phyloP scores from a whole-genome alignment of 192 early-diverging fungal genomes.

The Phlyctochytrium bullatum region DNA sequence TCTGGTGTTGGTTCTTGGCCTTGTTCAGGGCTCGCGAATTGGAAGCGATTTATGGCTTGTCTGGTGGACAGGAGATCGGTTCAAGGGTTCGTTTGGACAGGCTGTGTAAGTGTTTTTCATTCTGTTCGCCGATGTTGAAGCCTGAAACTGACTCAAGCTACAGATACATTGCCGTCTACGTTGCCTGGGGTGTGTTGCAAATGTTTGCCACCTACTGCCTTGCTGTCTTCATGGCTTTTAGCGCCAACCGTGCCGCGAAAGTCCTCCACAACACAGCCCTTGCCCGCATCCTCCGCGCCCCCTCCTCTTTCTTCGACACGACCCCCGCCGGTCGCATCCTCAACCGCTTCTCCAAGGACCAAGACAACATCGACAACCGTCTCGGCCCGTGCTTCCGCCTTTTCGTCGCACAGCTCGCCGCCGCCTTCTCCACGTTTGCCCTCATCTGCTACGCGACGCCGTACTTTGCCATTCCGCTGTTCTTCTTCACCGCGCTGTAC shows the following conservation, averaged over 20 bases:
- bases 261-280: conserved; percentile 71
- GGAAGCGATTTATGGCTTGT: conserved; percentile 70
- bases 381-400: conserved; percentile 56
- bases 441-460: conserved; percentile 57
- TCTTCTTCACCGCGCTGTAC: conserved; percentile 23
- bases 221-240: conserved; percentile 60
- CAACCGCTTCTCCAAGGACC: conserved; percentile 47
- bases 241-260: conserved; percentile 57
- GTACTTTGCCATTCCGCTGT: conserved; percentile 26
- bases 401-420: conserved; percentile 47
- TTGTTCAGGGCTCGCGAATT: conserved; percentile 56
- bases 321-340: conserved; percentile 68
- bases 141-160: conserved; percentile 9
- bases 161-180: conserved; percentile 69
- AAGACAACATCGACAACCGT: conserved; percentile 61
- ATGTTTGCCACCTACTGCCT: conserved; percentile 52
- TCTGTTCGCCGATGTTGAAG: too few relatives aligned
- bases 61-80: conserved; percentile 53
- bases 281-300: conserved; percentile 64
- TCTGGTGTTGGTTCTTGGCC: conserved; percentile 45
- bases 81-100: too few relatives aligned
- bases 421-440: conserved; percentile 54
- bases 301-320: conserved; percentile 72
- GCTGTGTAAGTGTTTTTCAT: too few relatives aligned
- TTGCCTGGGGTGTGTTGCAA: conserved; percentile 62